Base-by-base conservation (phyloP, 768 basidiomycete species). In the Boletus subcaerulescens region DNA sequence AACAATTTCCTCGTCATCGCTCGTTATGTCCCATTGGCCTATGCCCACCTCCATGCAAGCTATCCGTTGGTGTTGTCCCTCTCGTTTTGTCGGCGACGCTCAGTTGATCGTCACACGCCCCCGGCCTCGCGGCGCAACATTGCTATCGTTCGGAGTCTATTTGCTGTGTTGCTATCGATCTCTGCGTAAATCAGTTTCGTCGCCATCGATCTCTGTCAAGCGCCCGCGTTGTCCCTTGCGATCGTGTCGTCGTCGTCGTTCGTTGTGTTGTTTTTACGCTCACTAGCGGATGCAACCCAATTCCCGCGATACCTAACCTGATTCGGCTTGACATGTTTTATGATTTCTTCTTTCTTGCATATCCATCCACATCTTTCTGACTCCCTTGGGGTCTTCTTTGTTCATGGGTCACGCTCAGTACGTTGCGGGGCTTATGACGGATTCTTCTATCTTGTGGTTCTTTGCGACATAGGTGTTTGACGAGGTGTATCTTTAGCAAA, bases 131-230 rank as follows among this genome's bases (percentile, higher is more conserved):
- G 50, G 58, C 50, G 53, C 51, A 61, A 63, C 61, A 66, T 47
- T 22, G 31, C 51, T 66, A 59, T 45, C 44, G 38, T 55, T 18
- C 53, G 61, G 54, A 65, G 20, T 53, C 24, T 52, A 58, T 58
- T 45, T 63, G 59, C 15, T 63, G 41, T 61, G 60, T 44, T 64
- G 66, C 66, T 67, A n/a, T 58, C 40, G 64, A 67, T 68, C 66
- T 63, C 51, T 53, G 58, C 59, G 56, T 59, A 31, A 43, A 38
- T 49, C 36, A 12, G 26, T 66, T 31, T 50, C 24, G 46, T 60
- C 49, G 58, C 55, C 52, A 54, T 55, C 36, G 66, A 59, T 61
- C 36, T 61, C 41, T 54, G 55, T 52, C 44, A 41, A 50, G 60
- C 61, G 55, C 38, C 55, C 45, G 64, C 36, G 41, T 55, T 60